Evolutionary conservation across 2,329 filamentous ascomycete species (phyloP), one percentile per base, ranked within the genome.

Genomic region (Exserohilum rostratum): DNA sequence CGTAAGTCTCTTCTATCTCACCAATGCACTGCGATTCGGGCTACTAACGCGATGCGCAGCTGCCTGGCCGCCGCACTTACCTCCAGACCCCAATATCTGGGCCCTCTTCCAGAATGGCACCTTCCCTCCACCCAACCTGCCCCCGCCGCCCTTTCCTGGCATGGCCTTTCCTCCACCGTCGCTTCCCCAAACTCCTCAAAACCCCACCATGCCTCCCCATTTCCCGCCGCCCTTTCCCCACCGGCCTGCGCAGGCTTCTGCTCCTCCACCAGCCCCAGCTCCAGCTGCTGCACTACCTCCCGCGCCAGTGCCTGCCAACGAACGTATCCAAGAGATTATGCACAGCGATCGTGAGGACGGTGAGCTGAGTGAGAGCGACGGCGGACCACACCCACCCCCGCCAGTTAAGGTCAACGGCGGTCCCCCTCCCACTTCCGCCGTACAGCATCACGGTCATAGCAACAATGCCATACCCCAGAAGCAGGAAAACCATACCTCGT

Each of bases 271-370:
- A 42, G 11, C 52, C 12, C 18, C 56, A 12, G 34, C 58, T n/a
- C 25, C 39, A 12, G 22, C 39, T 53, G 30, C 47, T 45, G 33
- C 61, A 53, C 43, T 56, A 11, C 13, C 22, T n/a, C 22, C 38
- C 5, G 20, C 18, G 20, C 31, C 43, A 38, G 9, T 50, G 11
- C 17, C 55, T 15, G 30, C 58, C 4, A 58, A 62, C 30, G 66
- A 75, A 22, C 70, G 69, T 44, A 40, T 73, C 10, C 58, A 59
- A 27, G 66, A 72, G 13, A 67, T 71, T 27, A 61, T 72, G 44
- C 71, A 79, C 40, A 72, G 73, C 50, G 81, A 83, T 52, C 77
- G 77, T 51, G 90, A 95, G 67, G 90, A 96, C 66, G 90, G 89
- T 13, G 91, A 96, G 71, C 72, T 95, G 27, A 90, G 86, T 59